Conservation (phyloP, 2,329 filamentous ascomycete genomes). For the Pseudocercospora eumusae region DNA sequence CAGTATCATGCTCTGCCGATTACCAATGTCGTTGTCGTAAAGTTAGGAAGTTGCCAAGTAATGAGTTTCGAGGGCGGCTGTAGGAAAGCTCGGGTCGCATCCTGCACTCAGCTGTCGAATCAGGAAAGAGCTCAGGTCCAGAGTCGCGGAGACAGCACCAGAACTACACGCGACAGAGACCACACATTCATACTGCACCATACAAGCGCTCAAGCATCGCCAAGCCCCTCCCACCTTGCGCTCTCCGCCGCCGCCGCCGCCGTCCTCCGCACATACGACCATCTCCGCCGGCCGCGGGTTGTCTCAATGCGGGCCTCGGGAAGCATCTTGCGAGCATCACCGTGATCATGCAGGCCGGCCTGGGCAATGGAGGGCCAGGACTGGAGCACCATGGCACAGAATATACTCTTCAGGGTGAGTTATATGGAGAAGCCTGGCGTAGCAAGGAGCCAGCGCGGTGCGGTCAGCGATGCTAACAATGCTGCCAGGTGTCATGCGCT, state of each 20-base stretch:
- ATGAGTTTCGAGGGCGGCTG: not conserved
- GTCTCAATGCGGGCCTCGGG: conserved; percentile 9
- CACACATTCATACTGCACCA: not conserved
- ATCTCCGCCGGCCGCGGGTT: not conserved
- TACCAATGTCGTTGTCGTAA: not conserved
- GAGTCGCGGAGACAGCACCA: not conserved
- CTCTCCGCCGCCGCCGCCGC: not conserved
- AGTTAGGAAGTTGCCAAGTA: not conserved
- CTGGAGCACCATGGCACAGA: conserved; percentile 62
- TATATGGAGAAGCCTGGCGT: not conserved
- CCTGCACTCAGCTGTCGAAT: not conserved
- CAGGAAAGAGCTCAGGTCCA: not conserved
- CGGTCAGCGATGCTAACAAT: conserved; percentile 28
- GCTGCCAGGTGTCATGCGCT: conserved; percentile 87
- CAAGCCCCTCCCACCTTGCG: not conserved
- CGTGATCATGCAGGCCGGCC: conserved; percentile 57
- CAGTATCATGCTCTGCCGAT: not conserved
- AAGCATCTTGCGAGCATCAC: conserved; percentile 1
- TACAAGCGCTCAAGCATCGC: not conserved
- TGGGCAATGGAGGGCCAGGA: conserved; percentile 58
- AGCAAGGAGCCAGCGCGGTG: not conserved
- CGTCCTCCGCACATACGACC: not conserved
- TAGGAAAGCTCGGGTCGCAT: not conserved
- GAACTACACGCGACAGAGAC: not conserved
- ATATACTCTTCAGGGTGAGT: conserved; percentile 69